Evolutionary conservation across 306 rosid genomes (phyloP).

Genomic region (Boehmeria nivea): DNA sequence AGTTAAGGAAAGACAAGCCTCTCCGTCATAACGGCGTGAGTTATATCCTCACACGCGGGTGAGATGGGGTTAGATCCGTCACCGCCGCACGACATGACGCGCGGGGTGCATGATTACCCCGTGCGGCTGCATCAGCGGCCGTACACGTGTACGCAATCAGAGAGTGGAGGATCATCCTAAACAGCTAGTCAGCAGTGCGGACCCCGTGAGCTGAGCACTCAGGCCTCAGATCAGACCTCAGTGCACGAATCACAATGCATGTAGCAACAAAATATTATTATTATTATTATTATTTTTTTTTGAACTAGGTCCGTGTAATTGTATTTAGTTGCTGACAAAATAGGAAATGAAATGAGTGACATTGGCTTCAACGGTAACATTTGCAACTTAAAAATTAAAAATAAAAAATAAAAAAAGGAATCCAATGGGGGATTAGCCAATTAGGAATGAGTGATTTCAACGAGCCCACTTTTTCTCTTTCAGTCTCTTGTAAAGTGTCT

Average conservation of each 20-base stretch:
- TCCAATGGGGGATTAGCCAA: slow-evolving; percentile 13
- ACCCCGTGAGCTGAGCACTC: slow-evolving; percentile 34
- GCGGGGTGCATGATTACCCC: background rate
- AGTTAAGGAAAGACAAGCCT: background rate
- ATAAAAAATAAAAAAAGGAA: slow-evolving; percentile 2
- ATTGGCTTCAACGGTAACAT: slow-evolving; percentile 16
- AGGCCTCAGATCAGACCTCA: too few relatives aligned
- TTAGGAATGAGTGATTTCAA: too few relatives aligned
- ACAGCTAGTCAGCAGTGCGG: too few relatives aligned
- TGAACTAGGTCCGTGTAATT: too few relatives aligned
- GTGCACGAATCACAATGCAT: too few relatives aligned
- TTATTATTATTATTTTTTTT: too few relatives aligned
- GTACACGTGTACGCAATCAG: slow-evolving; percentile 40
- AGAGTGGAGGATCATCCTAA: too few relatives aligned
- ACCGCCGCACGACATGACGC: slow-evolving; percentile 6
- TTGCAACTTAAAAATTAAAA: background rate
- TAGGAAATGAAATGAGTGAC: background rate
- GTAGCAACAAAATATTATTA: too few relatives aligned
- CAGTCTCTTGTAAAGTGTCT: too few relatives aligned
- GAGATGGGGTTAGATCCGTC: background rate
- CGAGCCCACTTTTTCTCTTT: too few relatives aligned
- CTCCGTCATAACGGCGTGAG: background rate
- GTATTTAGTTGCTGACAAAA: background rate
- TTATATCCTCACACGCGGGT: background rate
- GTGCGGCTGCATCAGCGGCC: slow-evolving; percentile 9